phyloP scores from a whole-genome alignment of 1,139 yeast species.

The Torulaspora globosa region DNA sequence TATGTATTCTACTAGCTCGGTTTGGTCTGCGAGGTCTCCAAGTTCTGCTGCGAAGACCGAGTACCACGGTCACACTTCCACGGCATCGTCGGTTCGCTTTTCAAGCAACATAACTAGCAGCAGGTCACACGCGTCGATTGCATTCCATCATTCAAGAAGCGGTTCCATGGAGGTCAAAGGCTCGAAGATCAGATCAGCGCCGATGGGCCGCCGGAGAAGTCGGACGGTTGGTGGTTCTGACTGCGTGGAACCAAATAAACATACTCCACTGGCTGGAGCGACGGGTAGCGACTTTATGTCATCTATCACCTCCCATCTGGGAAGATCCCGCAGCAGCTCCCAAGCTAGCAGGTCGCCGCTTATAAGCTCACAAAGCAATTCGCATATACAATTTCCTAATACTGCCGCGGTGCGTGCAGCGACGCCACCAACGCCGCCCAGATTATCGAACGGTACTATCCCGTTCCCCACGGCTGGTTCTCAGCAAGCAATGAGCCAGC shows the following conservation, averaged over 20 bases:
- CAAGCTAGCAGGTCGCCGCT: constrained; percentile 12
- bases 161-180: constrained; percentile 14
- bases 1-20: constrained; percentile 9
- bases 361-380: constrained; percentile 9
- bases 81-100: constrained; percentile 7
- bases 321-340: constrained; percentile 15
- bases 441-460: constrained; percentile 8
- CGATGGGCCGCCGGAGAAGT: constrained; percentile 30
- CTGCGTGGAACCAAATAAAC: constrained; percentile 13
- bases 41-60: constrained; percentile 6
- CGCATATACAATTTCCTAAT: constrained; percentile 4
- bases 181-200: constrained; percentile 7
- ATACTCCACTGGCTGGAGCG: neutral
- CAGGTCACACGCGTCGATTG: neutral
- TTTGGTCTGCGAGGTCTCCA: constrained; percentile 8
- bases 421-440: constrained; percentile 9
- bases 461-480: constrained; percentile 8
- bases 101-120: constrained; percentile 1
- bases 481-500: constrained; percentile 4
- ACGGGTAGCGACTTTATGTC: constrained; percentile 11
- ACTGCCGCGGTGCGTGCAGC: constrained; percentile 8
- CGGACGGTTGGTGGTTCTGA: constrained; percentile 33
- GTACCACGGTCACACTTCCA: neutral
- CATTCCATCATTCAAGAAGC: constrained; percentile 11
- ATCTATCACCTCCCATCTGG: constrained; percentile 11